Base-by-base conservation (phyloP, 495 filamentous ascomycete genomes). In the Tuber indicum region DNA sequence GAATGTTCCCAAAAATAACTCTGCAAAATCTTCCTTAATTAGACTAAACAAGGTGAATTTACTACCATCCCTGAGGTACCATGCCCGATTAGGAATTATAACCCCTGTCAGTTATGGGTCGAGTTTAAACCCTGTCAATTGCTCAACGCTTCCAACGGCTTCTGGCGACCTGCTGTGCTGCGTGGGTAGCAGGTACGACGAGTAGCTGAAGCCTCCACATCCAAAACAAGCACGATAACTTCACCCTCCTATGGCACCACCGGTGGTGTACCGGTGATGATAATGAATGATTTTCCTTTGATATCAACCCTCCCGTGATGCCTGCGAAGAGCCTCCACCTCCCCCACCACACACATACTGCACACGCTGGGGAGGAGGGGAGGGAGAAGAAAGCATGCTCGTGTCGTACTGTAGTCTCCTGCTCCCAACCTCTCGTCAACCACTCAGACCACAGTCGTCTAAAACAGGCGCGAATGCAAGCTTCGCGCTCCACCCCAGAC, bases 1-100 rank as follows among this genome's bases (percentile, higher is more conserved):
- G 26, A 66, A 66, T 66, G 58, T 78, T 80, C 78, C 77, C 78
- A 80, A 80, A 78, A 80, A 80, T 80, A 80, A 80, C 78, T 80
- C 77, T 75, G 46, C 19, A 45, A 72, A 80, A 80, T 80, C 46
- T 80, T 78, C 78, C 78, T 80, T 79, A 80, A 80, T 80, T 80
- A 80, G 78, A 80, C 78, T 43, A 72, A 80, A 80, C 47, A 76
- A 74, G 78, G 75, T 72, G 79, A 80, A 79, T 80, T 76, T 70
- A 70, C 71, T 79, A 58, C 58, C 78, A 73, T 80, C 73, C 71
- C 73, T 39, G 75, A 66, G 21, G 71, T 74, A 66, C 58, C 76
- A 62, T 80, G 73, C 78, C 77, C 26, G 44, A 74, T 76, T 66
- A 43, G 77, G 78, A 80, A 62, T 49, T 47, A 79, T 66, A 17